A percentile compares a stretch with the other conserved stretches of the same genome.
phyloP scores from a whole-genome alignment of 768 basidiomycete genomes.

The Leccinum olivaceopallidum region DNA sequence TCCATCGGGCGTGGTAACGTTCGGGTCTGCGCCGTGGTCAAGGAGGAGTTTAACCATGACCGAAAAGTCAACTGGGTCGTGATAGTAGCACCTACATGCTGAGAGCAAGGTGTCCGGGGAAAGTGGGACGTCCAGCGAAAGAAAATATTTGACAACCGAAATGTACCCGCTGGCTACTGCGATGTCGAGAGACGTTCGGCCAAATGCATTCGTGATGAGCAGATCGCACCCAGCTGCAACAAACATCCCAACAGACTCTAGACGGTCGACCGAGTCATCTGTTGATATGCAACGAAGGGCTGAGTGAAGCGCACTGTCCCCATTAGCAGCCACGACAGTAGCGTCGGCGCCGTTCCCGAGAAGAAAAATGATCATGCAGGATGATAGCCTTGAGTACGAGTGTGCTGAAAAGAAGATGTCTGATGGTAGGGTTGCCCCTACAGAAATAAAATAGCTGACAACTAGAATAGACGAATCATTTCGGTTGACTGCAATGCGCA shows the following conservation, averaged over 20 bases:
- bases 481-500: neutral
- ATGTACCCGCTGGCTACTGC: neutral
- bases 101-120: neutral
- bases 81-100: no score
- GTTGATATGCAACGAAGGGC: neutral
- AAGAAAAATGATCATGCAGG: neutral
- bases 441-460: no score
- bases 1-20: neutral
- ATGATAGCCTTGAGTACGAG: neutral
- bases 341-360: neutral
- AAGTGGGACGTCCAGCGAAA: neutral
- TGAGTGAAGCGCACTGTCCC: neutral
- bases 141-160: neutral
- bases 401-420: no score
- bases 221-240: neutral
- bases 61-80: no score
- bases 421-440: no score
- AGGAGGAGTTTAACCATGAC: neutral
- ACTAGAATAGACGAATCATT: no score
- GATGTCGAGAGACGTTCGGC: neutral
- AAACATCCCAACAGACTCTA: neutral
- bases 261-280: neutral
- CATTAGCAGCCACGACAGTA: neutral
- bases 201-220: neutral
- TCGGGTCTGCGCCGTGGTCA: neutral